These are phyloP conservation scores for Alternaria tenuissima DNA, from an alignment of 2,329 filamentous ascomycete genomes.

Conservation along the genomic window DNA sequence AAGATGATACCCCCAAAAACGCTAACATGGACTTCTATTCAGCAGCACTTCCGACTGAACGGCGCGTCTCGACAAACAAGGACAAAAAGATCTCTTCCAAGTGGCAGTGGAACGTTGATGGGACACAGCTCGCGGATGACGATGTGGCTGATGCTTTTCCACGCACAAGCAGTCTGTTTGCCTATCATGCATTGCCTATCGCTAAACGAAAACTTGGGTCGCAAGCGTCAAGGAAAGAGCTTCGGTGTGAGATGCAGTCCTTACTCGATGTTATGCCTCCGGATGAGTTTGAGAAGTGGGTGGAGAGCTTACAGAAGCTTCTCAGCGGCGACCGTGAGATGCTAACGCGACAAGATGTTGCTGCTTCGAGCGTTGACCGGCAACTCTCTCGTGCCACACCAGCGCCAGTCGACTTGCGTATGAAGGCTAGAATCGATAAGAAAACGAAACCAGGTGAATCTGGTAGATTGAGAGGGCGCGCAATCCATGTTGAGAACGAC, in stretches of 20 bases:
- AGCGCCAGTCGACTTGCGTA: conserved; percentile 8
- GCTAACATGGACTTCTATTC: neutral
- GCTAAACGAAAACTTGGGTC: conserved; percentile 18
- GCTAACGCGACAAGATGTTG: conserved; percentile 18
- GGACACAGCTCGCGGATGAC: neutral
- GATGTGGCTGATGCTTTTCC: conserved; percentile 20
- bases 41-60: neutral
- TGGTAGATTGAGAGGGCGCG: neutral
- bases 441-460: neutral
- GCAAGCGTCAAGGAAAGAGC: conserved; percentile 14
- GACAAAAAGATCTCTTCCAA: conserved; percentile 24
- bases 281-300: conserved; percentile 25
- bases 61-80: neutral
- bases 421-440: neutral
- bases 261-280: conserved; percentile 16
- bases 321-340: conserved; percentile 29
- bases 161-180: conserved; percentile 31
- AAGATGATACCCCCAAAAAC: neutral
- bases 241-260: conserved; percentile 24
- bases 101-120: conserved; percentile 35
- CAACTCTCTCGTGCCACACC: conserved; percentile 8
- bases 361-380: neutral
- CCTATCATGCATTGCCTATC: conserved; percentile 35
- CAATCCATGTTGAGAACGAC: neutral
- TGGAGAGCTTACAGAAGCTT: conserved; percentile 26